Evolutionary conservation across 2,329 filamentous ascomycete genomes (phyloP).

Genomic region (Pyrenophora seminiperda): DNA sequence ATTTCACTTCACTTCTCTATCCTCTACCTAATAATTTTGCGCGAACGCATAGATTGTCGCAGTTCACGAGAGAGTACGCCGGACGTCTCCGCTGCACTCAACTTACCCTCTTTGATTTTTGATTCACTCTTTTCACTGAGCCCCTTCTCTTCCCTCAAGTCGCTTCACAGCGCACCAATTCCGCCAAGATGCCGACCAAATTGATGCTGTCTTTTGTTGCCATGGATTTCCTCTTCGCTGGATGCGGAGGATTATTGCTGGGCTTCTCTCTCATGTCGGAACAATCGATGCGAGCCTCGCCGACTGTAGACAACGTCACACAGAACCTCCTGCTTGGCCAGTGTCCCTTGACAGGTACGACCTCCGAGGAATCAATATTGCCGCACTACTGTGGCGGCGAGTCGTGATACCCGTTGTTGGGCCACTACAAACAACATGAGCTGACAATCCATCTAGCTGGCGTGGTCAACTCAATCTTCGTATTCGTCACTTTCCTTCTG

Average conservation of each 20-base stretch:
- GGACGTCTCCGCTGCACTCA: constrained; percentile 46
- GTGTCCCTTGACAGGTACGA: constrained; percentile 60
- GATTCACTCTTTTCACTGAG: constrained; percentile 11
- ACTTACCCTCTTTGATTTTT: constrained; percentile 37
- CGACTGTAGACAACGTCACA: constrained; percentile 57
- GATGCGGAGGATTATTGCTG: constrained; percentile 58
- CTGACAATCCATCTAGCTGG: constrained; percentile 57
- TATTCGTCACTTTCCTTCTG: constrained; percentile 71
- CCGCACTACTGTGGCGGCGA: constrained; percentile 29
- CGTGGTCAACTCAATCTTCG: constrained; percentile 72
- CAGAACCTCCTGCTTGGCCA: constrained; percentile 57
- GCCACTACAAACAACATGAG: constrained; percentile 12
- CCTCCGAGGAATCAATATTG: constrained; percentile 22
- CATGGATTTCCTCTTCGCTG: constrained; percentile 59
- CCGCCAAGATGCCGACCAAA: constrained; percentile 56
- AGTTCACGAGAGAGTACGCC: constrained; percentile 44
- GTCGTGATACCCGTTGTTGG: constrained; percentile 19
- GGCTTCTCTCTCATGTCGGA: constrained; percentile 59
- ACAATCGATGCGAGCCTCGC: constrained; percentile 48
- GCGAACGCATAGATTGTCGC: constrained; percentile 33
- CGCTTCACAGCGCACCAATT: constrained; percentile 22
- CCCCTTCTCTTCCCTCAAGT: not conserved
- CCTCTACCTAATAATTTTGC: constrained; percentile 38
- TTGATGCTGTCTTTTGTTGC: constrained; percentile 59
- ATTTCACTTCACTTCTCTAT: constrained; percentile 39